Evolutionary conservation across 495 filamentous ascomycete genomes (phyloP), one percentile per base, ranked within the genome.

Genomic region (Trichoderma virens): DNA sequence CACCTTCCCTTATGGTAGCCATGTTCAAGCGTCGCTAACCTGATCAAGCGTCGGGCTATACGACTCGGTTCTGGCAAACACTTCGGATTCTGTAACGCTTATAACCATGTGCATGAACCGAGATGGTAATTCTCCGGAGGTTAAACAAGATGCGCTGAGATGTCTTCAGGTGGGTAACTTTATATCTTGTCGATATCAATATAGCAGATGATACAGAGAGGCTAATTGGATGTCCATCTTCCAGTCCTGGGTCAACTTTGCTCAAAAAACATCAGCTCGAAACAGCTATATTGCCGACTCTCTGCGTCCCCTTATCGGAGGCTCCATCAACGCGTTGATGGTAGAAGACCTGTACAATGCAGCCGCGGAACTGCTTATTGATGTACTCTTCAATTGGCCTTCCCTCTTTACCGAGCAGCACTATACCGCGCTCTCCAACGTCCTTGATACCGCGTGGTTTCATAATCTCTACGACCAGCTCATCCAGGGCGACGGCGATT

Each of bases 181-280:
- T 7, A 14, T 61, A 31, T 25, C 18, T 9, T n/a, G n/a, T 6
- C 34, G 34, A 35, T 9, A 20, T 51, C 9, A 32, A 31, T 63
- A 61, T 34, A 43, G 43, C 38, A 71, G 31, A 47, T 3, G 2
- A 23, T 35, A 13, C 34, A 28, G 28, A 35, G 28, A 41, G n/a
- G 30, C 54, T 60, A 60, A 43, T 54, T 60, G 32, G 20, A 54
- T n/a, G n/a, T 69, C 67, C 60, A 13, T 2, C 47, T 27, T 14
- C 3, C 39, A 84, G 82, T 78, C 85, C 32, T 92, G 89, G 89
- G 80, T 90, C 35, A 75, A 83, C 64, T 91, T 90, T 72, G 83
- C 83, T 7, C 85, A 90, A 60, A 79, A 82, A 60, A 76, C 80
- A 20, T 81, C 80, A 38, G 77, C 82, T n/a, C 80, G 81, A 39